These are phyloP conservation scores for Aspergillus tubingensis DNA, from an alignment of 2,329 filamentous ascomycete species.

Conservation along the genomic window DNA sequence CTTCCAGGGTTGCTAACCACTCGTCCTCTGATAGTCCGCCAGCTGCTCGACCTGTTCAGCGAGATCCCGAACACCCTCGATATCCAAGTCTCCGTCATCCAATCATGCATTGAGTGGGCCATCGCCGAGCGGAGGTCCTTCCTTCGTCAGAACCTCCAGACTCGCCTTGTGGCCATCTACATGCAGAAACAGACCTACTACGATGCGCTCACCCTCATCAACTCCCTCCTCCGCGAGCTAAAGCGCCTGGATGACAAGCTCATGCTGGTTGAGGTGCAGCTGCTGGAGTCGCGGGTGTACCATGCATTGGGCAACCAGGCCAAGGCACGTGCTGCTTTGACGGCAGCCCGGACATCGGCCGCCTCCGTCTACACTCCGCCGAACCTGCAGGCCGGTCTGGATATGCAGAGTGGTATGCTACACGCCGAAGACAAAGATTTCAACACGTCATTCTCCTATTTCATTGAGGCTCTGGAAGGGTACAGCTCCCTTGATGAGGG, in stretches of 20 bases:
- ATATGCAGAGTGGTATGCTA: slow-evolving; percentile 99
- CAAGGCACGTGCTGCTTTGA: slow-evolving; percentile 92
- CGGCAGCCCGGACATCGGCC: slow-evolving; percentile 89
- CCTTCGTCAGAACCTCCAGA: slow-evolving; percentile 96
- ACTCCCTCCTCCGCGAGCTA: slow-evolving; percentile 90
- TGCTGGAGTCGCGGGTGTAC: slow-evolving; percentile 95
- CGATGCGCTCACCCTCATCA: slow-evolving; percentile 94
- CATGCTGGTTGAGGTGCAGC: slow-evolving; percentile 94
- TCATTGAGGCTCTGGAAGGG: slow-evolving; percentile 97
- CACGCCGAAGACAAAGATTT: slow-evolving; percentile 99
- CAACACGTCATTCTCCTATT: slow-evolving; percentile 98
- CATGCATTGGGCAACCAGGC: slow-evolving; percentile 95
- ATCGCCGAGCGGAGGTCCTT: slow-evolving; percentile 92
- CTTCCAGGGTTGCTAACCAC: neutral
- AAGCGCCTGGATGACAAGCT: slow-evolving; percentile 99
- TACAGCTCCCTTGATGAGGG: slow-evolving; percentile 92
- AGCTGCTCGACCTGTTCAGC: slow-evolving; percentile 92
- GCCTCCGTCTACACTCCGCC: slow-evolving; percentile 97
- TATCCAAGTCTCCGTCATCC: slow-evolving; percentile 90
- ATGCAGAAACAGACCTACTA: slow-evolving; percentile 99
- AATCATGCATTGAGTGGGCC: slow-evolving; percentile 99
- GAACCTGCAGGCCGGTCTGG: slow-evolving; percentile 88
- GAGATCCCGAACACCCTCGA: slow-evolving; percentile 93
- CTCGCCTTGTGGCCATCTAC: slow-evolving; percentile 86
- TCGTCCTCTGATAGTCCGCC: slow-evolving; percentile 67